phyloP scores from a whole-genome alignment of 768 basidiomycete genomes.

The Boletus coccyginus region DNA sequence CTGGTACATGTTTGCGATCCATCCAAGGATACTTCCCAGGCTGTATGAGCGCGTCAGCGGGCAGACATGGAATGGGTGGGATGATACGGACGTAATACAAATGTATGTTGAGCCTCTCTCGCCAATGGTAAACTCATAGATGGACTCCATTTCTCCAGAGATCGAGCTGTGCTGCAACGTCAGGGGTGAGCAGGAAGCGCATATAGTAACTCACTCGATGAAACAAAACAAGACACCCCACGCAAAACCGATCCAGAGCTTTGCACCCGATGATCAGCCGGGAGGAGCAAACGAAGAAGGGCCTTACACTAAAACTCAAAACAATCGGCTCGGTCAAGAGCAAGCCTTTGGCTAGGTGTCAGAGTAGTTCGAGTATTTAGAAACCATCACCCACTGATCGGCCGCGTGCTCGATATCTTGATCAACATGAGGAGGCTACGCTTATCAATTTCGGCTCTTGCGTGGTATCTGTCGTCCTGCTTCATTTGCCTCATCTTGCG shows the following conservation, averaged over 20 bases:
- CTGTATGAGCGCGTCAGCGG: conserved; percentile 32
- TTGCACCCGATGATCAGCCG: conserved; percentile 4
- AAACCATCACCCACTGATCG: conserved; percentile 54
- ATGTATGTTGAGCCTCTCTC: conserved; percentile 59
- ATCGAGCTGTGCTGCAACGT: conserved; percentile 43
- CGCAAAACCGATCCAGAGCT: conserved; percentile 72
- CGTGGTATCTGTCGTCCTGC: conserved; percentile 59
- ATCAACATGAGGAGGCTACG: conserved; percentile 56
- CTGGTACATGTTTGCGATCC: conserved; percentile 45
- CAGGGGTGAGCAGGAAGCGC: neutral
- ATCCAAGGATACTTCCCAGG: conserved; percentile 53
- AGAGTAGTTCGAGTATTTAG: neutral
- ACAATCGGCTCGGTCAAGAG: conserved; percentile 62
- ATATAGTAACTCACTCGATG: conserved; percentile 45
- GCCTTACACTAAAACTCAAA: conserved; percentile 64
- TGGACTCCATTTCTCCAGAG: conserved; percentile 48
- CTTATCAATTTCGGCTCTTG: conserved; percentile 62
- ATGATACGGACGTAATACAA: conserved; percentile 47
- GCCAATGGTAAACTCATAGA: conserved; percentile 61
- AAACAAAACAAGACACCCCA: conserved; percentile 77
- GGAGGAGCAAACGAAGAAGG: neutral
- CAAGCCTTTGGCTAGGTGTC: conserved; percentile 13
- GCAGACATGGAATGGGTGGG: no score
- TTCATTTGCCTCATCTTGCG: conserved; percentile 60
- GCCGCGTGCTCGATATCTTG: conserved; percentile 66